Conservation (phyloP, 352 stramenopile species). For the Pythium pyrilobum region DNA sequence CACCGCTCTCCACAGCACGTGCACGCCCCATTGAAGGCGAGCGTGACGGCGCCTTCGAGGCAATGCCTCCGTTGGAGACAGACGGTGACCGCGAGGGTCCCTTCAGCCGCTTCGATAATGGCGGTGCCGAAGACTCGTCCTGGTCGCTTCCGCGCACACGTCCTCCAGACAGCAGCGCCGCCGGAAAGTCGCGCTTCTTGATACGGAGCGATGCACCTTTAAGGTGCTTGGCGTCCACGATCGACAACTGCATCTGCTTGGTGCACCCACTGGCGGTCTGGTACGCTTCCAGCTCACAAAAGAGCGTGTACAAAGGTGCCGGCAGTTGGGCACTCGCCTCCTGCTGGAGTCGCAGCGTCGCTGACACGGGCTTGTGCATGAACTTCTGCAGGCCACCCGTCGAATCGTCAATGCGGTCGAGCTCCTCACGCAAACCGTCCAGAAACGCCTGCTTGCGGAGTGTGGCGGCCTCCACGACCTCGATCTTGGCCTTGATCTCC, state of each 20-base stretch:
- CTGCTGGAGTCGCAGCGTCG: constrained; percentile 33
- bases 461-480: constrained; percentile 43
- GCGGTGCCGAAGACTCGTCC: neutral
- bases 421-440: constrained; percentile 40
- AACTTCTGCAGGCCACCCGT: constrained; percentile 55
- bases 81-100: constrained; percentile 28
- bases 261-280: constrained; percentile 42
- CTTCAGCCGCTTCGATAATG: constrained; percentile 38
- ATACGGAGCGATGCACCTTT: constrained; percentile 8
- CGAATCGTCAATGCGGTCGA: constrained; percentile 49
- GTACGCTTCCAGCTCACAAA: constrained; percentile 71
- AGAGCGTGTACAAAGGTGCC: constrained; percentile 61
- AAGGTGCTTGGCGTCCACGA: constrained; percentile 37
- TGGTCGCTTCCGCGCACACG: neutral
- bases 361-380: constrained; percentile 45
- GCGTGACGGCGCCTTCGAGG: constrained; percentile 32
- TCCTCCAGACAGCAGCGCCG: constrained; percentile 19
- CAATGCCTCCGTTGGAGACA: neutral
- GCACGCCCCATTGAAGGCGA: constrained; percentile 41
- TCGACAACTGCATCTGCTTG: constrained; percentile 41
- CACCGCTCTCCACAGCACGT: constrained; percentile 26
- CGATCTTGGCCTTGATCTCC: constrained; percentile 54
- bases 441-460: constrained; percentile 60
- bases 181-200: constrained; percentile 31
- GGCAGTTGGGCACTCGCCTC: constrained; percentile 39